Conservation (phyloP, 805 yeast species). For the Lipomyces spencermartinsiae region DNA sequence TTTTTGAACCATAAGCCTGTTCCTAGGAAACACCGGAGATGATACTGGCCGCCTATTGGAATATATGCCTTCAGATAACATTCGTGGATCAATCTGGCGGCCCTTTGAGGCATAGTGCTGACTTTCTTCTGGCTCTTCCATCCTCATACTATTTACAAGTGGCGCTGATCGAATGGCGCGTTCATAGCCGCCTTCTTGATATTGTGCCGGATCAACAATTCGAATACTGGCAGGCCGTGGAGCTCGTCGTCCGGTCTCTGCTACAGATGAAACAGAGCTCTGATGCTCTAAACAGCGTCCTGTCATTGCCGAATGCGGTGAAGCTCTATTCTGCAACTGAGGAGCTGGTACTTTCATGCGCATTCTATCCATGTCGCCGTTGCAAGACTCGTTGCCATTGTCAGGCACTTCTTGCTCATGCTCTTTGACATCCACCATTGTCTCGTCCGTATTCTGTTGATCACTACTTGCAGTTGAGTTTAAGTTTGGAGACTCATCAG, state of each 20-base stretch:
- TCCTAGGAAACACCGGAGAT: not conserved
- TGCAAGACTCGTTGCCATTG: not conserved
- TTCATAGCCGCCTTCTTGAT: slow-evolving; percentile 27
- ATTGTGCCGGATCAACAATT: slow-evolving; percentile 28
- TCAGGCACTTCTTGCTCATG: not conserved
- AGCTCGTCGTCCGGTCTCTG: slow-evolving; percentile 13
- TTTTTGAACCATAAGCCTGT: not conserved
- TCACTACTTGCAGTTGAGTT: not conserved
- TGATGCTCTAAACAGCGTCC: not conserved
- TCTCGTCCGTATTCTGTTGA: not conserved
- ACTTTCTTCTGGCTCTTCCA: not conserved
- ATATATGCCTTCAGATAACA: not conserved
- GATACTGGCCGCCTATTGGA: not conserved
- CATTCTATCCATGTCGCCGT: not conserved
- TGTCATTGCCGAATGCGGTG: not conserved
- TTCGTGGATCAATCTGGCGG: not conserved
- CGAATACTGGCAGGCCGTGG: slow-evolving; percentile 27
- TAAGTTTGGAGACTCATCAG: not conserved
- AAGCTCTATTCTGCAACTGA: not conserved
- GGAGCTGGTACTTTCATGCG: not conserved
- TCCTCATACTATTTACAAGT: slow-evolving; percentile 6
- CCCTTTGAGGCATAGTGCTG: not conserved
- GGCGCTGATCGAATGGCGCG: slow-evolving; percentile 37
- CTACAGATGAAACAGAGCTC: not conserved
- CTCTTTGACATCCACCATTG: not conserved